Conservation (phyloP, 805 yeast species). For the Kazachstania bromeliacearum region DNA sequence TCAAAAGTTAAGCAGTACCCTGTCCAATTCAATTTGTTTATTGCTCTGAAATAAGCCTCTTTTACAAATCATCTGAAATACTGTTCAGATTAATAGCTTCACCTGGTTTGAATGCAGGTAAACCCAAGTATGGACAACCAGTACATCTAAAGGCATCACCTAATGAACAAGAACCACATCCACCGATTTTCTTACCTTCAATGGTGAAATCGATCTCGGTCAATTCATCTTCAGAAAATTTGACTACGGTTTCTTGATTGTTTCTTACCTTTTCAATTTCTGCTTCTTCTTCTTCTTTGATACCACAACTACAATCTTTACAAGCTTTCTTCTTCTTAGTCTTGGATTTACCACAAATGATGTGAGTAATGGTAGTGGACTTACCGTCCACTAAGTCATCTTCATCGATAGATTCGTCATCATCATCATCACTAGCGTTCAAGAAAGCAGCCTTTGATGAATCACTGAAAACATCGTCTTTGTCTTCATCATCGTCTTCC, state of each 20-base stretch:
- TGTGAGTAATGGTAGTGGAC: conserved; percentile 16
- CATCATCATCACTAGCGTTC: conserved; percentile 35
- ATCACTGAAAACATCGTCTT: conserved; percentile 34
- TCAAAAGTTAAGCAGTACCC: too few relatives aligned
- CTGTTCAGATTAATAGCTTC: conserved; percentile 71
- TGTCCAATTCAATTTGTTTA: too few relatives aligned
- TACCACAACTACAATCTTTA: conserved; percentile 96
- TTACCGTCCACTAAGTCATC: conserved; percentile 40
- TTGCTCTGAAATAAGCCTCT: too few relatives aligned
- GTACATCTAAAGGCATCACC: conserved; percentile 99
- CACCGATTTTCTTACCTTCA: conserved; percentile 88
- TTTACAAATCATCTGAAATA: conserved; percentile 65
- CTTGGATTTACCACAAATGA: conserved; percentile 26
- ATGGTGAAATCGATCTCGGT: conserved; percentile 91
- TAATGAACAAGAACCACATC: conserved; percentile 92
- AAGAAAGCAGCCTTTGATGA: conserved; percentile 44
- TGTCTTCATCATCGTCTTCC: conserved; percentile 28
- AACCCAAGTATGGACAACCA: conserved; percentile 94
- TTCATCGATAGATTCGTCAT: conserved; percentile 48
- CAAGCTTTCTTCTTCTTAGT: conserved; percentile 68
- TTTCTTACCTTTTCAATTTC: conserved; percentile 32
- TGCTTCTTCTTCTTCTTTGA: conserved; percentile 75
- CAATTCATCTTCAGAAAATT: conserved; percentile 50
- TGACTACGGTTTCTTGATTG: conserved; percentile 33
- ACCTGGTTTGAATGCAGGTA: conserved; percentile 98